Conservation (phyloP, 2,329 filamentous ascomycete species). For the Exserohilum rostratum region DNA sequence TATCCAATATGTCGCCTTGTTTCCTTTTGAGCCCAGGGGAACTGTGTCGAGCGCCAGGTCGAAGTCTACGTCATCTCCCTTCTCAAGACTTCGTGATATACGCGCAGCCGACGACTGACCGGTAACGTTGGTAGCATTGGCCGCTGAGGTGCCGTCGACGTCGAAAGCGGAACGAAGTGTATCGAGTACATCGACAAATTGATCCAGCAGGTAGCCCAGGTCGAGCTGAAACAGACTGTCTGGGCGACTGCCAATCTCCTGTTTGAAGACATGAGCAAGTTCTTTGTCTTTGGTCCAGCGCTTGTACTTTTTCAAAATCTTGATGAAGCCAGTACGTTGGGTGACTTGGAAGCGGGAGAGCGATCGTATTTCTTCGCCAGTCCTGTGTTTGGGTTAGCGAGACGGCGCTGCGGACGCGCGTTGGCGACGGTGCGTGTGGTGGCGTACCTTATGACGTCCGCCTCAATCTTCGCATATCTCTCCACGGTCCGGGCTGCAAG, state of each 20-base stretch:
- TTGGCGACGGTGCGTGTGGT: background rate
- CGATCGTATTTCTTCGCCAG: constrained; percentile 73
- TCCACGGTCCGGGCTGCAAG: constrained; percentile 56
- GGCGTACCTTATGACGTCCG: constrained; percentile 54
- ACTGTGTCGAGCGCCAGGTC: constrained; percentile 57
- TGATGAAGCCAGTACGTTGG: constrained; percentile 77
- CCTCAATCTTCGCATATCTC: constrained; percentile 58
- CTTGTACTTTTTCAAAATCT: constrained; percentile 85
- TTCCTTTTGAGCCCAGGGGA: constrained; percentile 54
- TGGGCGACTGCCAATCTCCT: constrained; percentile 67
- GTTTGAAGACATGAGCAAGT: constrained; percentile 69
- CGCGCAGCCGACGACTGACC: constrained; percentile 37
- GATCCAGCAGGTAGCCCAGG: constrained; percentile 59
- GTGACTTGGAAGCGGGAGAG: constrained; percentile 75
- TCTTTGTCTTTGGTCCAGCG: constrained; percentile 81
- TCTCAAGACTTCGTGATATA: constrained; percentile 49
- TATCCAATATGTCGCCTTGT: constrained; percentile 60
- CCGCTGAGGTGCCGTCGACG: constrained; percentile 24
- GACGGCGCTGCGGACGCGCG: background rate
- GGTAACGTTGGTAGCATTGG: constrained; percentile 19
- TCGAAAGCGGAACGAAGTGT: constrained; percentile 54
- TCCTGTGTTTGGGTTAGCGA: constrained; percentile 49
- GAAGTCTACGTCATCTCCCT: constrained; percentile 54
- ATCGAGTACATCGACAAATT: constrained; percentile 56
- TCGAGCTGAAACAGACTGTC: constrained; percentile 75